Base-by-base conservation (phyloP, 768 basidiomycete species). In the Mycena galopus region DNA sequence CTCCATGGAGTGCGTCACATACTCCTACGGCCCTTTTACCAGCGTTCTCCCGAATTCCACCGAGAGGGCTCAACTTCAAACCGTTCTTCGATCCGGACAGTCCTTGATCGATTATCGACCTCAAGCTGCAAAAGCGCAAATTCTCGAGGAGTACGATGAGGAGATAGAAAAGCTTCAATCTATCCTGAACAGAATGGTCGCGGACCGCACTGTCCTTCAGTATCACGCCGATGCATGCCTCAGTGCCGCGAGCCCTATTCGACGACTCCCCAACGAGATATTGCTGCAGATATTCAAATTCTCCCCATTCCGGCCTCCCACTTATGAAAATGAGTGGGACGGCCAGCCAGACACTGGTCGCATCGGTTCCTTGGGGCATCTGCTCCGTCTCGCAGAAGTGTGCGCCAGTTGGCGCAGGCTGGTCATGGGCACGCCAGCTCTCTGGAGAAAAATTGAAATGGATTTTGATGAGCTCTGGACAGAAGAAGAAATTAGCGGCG, bases 241-340 rank as follows among this genome's bases (percentile, higher is more conserved):
- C 51, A 55, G 51, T 55, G 64, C 55, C 21, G 55, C 51, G 35
- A 35, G 50, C 32, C 33, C 64, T n/a, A 65, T 65, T 25, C 51
- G 51, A 29, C 51, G 35, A 27, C 64, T 65, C 29, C 35, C 35
- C 33, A 12, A 32, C 25, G 64, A 65, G 17, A 55, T 55, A 6
- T 37, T 65, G 53, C 51, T 65, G 25, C 10, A 55, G 35, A 65
- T 65, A 39, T 65, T 65, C 64, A 17, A 39, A 3, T 27, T 39
- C 16, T 65, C 29, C 51, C 29, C 23, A 8, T 50, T 50, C 30
- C n/a, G 23, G 8, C n/a, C 32, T 12, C 33, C 33, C 9, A 30
- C 55, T 17, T 30, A 16, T 10, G 11, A 27, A 27, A 11, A 56
- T 17, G 55, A 56, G 16, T 56, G 55, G 55, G 30, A 10, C 0